phyloP scores from a whole-genome alignment of 352 stramenopile species.

The Phytophthora parvispora region DNA sequence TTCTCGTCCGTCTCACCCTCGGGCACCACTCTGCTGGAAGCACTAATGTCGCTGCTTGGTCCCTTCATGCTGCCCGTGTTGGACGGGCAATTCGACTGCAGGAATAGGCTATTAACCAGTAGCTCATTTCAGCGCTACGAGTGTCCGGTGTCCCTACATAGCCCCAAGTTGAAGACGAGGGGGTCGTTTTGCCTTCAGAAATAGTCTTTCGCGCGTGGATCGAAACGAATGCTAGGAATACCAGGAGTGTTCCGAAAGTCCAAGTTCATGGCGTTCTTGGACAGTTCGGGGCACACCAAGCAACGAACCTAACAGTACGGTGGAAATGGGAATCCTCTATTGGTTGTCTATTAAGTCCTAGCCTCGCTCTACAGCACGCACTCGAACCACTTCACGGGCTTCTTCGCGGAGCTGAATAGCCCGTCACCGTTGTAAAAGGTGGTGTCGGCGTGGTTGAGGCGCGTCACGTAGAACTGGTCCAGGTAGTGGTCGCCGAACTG shows the following conservation, averaged over 20 bases:
- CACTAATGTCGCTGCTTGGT: constrained; percentile 21
- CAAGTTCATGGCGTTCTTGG: too few species aligned
- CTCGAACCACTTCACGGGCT: constrained; percentile 80
- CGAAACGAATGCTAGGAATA: background rate
- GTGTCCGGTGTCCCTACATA: constrained; percentile 8
- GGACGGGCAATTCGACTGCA: constrained; percentile 15
- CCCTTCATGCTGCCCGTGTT: constrained; percentile 34
- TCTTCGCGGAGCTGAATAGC: constrained; percentile 54
- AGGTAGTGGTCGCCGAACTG: constrained; percentile 53
- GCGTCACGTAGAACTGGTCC: constrained; percentile 62
- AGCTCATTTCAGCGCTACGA: constrained; percentile 12
- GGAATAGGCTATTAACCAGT: constrained; percentile 9
- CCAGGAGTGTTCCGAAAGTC: too few species aligned
- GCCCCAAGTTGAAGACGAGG: constrained; percentile 13
- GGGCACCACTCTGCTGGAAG: constrained; percentile 27
- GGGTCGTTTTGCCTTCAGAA: constrained; percentile 33
- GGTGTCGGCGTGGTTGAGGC: constrained; percentile 76
- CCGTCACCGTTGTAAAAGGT: constrained; percentile 71
- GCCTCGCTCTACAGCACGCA: constrained; percentile 55
- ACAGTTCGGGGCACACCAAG: too few species aligned
- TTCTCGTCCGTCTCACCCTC: constrained; percentile 20
- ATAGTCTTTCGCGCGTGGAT: constrained; percentile 16
- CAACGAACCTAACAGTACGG: too few species aligned
- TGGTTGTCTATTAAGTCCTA: constrained; percentile 14
- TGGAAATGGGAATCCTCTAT: constrained; percentile 7